Evolutionary conservation across 2,329 filamentous ascomycete genomes (phyloP), one percentile per base, ranked within the genome.

Genomic region (Calonectria hawksworthii): DNA sequence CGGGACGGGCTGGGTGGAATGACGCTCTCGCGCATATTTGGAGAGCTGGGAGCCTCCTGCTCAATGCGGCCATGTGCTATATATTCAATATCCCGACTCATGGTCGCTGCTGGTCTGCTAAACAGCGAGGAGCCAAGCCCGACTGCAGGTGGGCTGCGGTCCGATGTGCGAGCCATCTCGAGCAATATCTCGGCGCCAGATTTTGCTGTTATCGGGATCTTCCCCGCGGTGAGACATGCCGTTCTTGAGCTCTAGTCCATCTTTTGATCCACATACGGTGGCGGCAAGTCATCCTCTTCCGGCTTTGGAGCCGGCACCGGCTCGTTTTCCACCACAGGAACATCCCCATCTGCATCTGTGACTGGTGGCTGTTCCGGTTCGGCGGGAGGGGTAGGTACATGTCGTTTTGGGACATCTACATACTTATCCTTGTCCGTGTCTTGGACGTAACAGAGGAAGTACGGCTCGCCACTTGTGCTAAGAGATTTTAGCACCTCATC

Each of bases 381-480:
- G 14, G 74, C 50, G 56, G 68, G 13, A 16, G 76, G 18, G n/a
- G 67, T 32, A 10, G 78, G 79, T 32, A 76, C 76, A 56, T 80
- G 77, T 38, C 88, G 85, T 70, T 86, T 85, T 2, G 88, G 88
- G 2, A 89, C 86, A 64, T 86, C 84, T 30, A 90, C 88, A 61
- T 88, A 84, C 9, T 90, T 84, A 56, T 92, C 87, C 80, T 92
- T 93, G 79, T 91, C 86, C 41, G 91, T 87, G 68, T 94, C 94
- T 54, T 91, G 89, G n/a, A 98, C 93, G 80, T 98, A 98, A 52
- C 96, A 95, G 28, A 97, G 89, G 82, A 94, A 95, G 82, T 95
- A 96, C 2, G 95, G 95, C 64, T 95, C 96, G 6, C 95, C 94
- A 85, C 86, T 93, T 14, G 87, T 90, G 74, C 91, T 92, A 64